Evolutionary conservation across 768 basidiomycete genomes (phyloP).

Genomic region (Hortiboletus campestris): DNA sequence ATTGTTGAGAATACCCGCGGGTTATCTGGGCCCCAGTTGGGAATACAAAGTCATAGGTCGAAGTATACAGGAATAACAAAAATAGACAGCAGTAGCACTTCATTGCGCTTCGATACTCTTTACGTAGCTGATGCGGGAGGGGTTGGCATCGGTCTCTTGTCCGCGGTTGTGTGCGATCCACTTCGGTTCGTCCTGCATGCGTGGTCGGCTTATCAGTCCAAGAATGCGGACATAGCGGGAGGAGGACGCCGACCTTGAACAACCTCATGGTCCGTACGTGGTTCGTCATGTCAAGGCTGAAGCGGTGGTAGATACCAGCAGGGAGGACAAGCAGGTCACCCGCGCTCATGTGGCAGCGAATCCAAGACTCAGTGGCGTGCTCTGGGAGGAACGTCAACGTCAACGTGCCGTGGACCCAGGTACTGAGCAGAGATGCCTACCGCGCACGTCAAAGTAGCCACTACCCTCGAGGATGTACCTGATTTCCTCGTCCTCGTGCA

Average conservation of each 20-base stretch:
- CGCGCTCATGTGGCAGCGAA: constrained; percentile 70
- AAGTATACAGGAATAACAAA: no score
- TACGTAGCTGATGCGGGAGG: constrained; percentile 59
- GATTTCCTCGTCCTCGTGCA: constrained; percentile 96
- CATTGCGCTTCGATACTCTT: constrained; percentile 42
- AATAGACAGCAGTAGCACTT: not conserved
- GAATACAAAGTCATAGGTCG: not conserved
- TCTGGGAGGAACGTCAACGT: constrained; percentile 39
- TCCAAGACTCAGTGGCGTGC: constrained; percentile 68
- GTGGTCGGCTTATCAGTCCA: not conserved
- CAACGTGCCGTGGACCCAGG: not conserved
- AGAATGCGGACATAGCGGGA: not conserved
- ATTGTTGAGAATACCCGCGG: no score
- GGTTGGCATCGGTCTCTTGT: constrained; percentile 59
- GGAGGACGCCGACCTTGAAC: constrained; percentile 61
- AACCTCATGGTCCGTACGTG: constrained; percentile 72
- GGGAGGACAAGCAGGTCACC: constrained; percentile 87
- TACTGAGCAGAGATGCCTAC: constrained; percentile 38
- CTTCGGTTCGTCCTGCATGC: constrained; percentile 81
- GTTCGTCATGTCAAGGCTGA: constrained; percentile 78
- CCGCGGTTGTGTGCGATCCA: constrained; percentile 80
- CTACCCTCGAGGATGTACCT: constrained; percentile 79
- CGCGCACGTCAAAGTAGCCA: constrained; percentile 88
- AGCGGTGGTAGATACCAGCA: constrained; percentile 89
- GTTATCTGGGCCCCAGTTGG: not conserved